A percentile compares a stretch with the other conserved stretches of the same genome.
Conservation (phyloP, 1,139 yeast species). For the Candida anutae region DNA sequence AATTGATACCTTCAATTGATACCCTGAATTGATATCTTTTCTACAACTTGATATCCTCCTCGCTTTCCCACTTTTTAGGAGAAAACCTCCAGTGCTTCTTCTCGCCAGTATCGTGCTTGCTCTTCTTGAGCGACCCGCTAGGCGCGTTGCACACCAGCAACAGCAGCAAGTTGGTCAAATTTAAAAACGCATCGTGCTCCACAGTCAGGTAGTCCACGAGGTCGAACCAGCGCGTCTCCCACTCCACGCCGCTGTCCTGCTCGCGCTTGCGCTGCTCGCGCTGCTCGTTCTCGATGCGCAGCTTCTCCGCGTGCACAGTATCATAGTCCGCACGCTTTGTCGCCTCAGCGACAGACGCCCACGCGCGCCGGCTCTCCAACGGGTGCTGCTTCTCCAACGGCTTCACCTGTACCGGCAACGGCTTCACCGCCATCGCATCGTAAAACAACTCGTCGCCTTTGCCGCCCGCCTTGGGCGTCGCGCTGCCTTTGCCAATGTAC, state of each 20-base stretch:
- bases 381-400: slow-evolving; percentile 69
- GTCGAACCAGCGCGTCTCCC: slow-evolving; percentile 80
- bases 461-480: slow-evolving; percentile 25
- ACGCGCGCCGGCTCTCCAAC: slow-evolving; percentile 76
- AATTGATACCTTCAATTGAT: too few species aligned
- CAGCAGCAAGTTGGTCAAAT: slow-evolving; percentile 45
- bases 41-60: slow-evolving; percentile 44
- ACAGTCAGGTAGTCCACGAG: slow-evolving; percentile 36
- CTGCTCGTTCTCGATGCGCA: slow-evolving; percentile 72
- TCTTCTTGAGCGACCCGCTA: slow-evolving; percentile 52
- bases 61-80: slow-evolving; percentile 48
- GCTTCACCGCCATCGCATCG: slow-evolving; percentile 49
- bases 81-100: slow-evolving; percentile 65
- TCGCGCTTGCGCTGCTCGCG: slow-evolving; percentile 74
- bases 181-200: slow-evolving; percentile 37
- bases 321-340: slow-evolving; percentile 68
- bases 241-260: slow-evolving; percentile 46
- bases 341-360: slow-evolving; percentile 87
- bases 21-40: too few species aligned
- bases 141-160: slow-evolving; percentile 59
- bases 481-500: slow-evolving; percentile 35
- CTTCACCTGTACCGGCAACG: slow-evolving; percentile 61
- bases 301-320: slow-evolving; percentile 63
- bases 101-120: slow-evolving; percentile 43
- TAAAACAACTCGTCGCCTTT: slow-evolving; percentile 48